phyloP scores from a whole-genome alignment of 192 early-diverging fungal species.

The Backusella liffmaniae region DNA sequence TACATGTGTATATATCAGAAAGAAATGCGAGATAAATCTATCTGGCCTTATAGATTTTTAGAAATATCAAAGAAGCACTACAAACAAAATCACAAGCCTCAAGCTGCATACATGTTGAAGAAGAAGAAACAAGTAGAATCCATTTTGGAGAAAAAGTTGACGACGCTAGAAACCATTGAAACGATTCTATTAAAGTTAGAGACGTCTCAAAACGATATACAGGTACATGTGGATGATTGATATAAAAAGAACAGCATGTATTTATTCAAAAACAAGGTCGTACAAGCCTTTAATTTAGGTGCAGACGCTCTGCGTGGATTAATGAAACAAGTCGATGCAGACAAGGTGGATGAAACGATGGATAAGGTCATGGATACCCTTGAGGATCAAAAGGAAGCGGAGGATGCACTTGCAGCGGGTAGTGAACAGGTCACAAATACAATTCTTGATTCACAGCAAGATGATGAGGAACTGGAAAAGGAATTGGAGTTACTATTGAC shows the following conservation, averaged over 20 bases:
- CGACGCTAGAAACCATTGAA: constrained; percentile 58
- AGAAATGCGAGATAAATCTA: too few species aligned
- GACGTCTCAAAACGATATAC: constrained; percentile 57
- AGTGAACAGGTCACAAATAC: constrained; percentile 16
- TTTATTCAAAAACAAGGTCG: constrained; percentile 37
- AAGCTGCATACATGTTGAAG: constrained; percentile 53
- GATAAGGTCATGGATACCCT: constrained; percentile 57
- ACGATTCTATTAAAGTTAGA: constrained; percentile 63
- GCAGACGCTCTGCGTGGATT: constrained; percentile 52
- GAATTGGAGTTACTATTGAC: neutral
- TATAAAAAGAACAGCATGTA: constrained; percentile 3
- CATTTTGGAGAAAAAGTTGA: constrained; percentile 55
- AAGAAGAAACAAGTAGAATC: constrained; percentile 51
- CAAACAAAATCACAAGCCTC: constrained; percentile 43
- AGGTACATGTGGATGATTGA: constrained; percentile 31
- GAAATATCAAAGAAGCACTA: constrained; percentile 14
- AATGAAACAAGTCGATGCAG: constrained; percentile 45
- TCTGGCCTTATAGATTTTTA: neutral
- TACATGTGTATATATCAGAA: neutral
- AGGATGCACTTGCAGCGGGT: constrained; percentile 49
- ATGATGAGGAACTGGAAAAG: neutral
- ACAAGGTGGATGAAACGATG: constrained; percentile 59
- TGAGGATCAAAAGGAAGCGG: constrained; percentile 62
- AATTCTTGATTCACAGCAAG: neutral
- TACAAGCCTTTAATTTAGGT: constrained; percentile 60